A percentile compares a stretch with the other conserved stretches of the same genome.
Evolutionary conservation across 805 yeast species (phyloP).

Genomic region (Schwanniomyces pseudopolymorphus): DNA sequence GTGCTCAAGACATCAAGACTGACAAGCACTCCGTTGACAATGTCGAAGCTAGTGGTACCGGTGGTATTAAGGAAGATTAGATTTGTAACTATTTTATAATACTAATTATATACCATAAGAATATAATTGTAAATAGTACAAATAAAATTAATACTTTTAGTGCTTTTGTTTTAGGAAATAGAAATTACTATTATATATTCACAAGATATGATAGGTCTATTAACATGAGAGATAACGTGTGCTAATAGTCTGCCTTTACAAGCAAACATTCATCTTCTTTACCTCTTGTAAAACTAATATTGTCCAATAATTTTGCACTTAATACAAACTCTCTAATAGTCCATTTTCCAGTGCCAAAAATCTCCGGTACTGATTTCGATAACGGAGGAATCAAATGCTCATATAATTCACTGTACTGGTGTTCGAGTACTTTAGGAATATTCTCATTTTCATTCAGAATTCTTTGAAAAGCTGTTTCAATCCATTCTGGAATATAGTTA

Average conservation of each 20-base stretch:
- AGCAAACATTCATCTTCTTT: constrained; percentile 44
- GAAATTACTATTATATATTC: background rate
- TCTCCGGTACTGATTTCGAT: constrained; percentile 52
- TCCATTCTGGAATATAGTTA: constrained; percentile 52
- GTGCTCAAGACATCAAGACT: constrained; percentile 61
- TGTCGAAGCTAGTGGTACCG: constrained; percentile 82
- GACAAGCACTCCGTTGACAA: constrained; percentile 84
- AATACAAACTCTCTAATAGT: constrained; percentile 46
- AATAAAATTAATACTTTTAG: background rate
- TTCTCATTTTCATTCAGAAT: constrained; percentile 36
- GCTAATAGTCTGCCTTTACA: constrained; percentile 18
- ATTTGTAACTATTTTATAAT: constrained; percentile 3
- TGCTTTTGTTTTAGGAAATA: too few species aligned
- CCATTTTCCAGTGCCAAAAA: constrained; percentile 53
- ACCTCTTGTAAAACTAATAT: constrained; percentile 47
- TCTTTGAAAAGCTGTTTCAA: constrained; percentile 37
- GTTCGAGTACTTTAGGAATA: constrained; percentile 47
- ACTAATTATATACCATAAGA: background rate
- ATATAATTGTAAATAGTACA: constrained; percentile 1
- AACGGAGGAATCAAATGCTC: constrained; percentile 52
- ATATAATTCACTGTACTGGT: constrained; percentile 52
- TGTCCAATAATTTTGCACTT: constrained; percentile 54
- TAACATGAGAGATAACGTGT: background rate
- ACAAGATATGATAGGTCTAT: background rate
- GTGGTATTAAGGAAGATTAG: constrained; percentile 87